Percentiles rank a stretch among this genome's conserved stretches.
Conservation (phyloP, 116 monocot genomes). For the Cymodocea nodosa region DNA sequence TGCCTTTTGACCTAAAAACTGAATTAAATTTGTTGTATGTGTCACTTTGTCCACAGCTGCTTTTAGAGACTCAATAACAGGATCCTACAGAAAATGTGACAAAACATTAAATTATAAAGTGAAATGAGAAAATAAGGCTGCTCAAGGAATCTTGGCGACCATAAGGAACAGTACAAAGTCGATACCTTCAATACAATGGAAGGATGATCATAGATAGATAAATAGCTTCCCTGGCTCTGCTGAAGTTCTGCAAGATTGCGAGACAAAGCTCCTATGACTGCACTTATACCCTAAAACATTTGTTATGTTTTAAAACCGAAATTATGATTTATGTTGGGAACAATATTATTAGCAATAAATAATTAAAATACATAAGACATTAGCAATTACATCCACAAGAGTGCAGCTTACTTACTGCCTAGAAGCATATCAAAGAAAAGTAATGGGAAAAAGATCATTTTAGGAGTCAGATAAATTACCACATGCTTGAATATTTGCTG, state of each 20-base stretch:
- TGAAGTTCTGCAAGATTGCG: slow-evolving; percentile 41
- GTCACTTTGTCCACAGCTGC: slow-evolving; percentile 22
- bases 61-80: slow-evolving; percentile 20
- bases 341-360: neutral
- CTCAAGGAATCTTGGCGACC: neutral
- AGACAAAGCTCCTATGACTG: slow-evolving; percentile 41
- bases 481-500: slow-evolving; percentile 32
- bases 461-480: slow-evolving; percentile 10
- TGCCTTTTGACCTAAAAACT: slow-evolving; percentile 27
- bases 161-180: neutral
- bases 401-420: neutral
- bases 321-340: neutral
- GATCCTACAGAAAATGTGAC: slow-evolving; percentile 15
- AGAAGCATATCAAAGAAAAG: neutral
- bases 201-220: slow-evolving; percentile 24
- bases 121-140: neutral
- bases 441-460: neutral
- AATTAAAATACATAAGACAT: neutral
- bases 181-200: slow-evolving; percentile 15
- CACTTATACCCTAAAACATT: slow-evolving; percentile 32
- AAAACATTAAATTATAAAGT: neutral
- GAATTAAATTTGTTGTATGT: slow-evolving; percentile 23
- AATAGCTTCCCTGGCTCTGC: slow-evolving; percentile 27
- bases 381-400: neutral
- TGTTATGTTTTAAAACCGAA: neutral